These are phyloP conservation scores for Apiotrichum laibachii DNA, from an alignment of 1,284 basidiomycete species.

Conservation along the genomic window DNA sequence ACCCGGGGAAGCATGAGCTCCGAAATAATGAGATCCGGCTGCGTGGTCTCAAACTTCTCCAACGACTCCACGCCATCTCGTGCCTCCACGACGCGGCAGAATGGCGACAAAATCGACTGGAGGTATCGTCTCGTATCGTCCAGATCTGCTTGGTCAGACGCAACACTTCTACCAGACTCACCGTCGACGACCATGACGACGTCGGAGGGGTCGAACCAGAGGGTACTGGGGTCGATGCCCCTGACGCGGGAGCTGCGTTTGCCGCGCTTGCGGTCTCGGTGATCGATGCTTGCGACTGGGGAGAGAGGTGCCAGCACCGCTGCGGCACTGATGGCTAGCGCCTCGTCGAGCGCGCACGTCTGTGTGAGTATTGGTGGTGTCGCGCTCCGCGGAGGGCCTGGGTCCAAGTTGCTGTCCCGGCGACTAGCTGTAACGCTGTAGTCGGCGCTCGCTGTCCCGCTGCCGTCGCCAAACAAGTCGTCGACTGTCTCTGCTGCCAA, in stretches of 20 bases:
- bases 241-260: not conserved
- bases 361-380: too few species aligned
- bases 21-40: slow-evolving; percentile 46
- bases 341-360: too few species aligned
- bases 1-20: slow-evolving; percentile 53
- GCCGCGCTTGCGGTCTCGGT: not conserved
- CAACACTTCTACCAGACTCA: slow-evolving; percentile 9
- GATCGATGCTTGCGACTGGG: not conserved
- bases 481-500: too few species aligned
- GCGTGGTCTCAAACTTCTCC: slow-evolving; percentile 31
- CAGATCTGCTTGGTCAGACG: slow-evolving; percentile 22
- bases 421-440: too few species aligned
- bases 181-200: slow-evolving; percentile 48
- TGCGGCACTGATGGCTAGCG: too few species aligned
- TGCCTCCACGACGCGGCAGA: slow-evolving; percentile 51
- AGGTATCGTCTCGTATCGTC: slow-evolving; percentile 44
- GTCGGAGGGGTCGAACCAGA: slow-evolving; percentile 47
- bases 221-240: slow-evolving; percentile 39
- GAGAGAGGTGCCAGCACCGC: too few species aligned
- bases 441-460: too few species aligned
- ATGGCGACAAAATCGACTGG: slow-evolving; percentile 44
- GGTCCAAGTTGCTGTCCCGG: too few species aligned
- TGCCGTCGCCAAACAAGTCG: too few species aligned
- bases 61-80: slow-evolving; percentile 50
- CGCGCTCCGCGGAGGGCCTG: too few species aligned